Evolutionary conservation across 208 protist species (phyloP).

Genomic region (Trypanosoma rangeli): DNA sequence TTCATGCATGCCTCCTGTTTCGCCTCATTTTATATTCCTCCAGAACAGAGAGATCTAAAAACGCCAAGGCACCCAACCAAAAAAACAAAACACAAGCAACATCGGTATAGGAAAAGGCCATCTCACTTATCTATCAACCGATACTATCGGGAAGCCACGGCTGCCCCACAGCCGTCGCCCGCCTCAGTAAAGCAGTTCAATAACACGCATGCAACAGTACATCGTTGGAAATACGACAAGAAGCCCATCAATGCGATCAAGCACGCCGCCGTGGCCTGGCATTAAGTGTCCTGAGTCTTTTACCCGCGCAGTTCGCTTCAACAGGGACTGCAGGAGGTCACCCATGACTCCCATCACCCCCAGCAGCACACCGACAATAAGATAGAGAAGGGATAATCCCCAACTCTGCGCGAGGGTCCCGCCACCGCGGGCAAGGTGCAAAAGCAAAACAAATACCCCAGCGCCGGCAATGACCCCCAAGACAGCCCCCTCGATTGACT

Average conservation of each 20-base stretch:
- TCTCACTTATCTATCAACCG: neutral
- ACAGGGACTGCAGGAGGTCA: slow-evolving; percentile 85
- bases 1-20: too few species aligned
- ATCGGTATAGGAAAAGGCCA: neutral
- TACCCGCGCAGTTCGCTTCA: slow-evolving; percentile 83
- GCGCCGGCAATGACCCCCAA: slow-evolving; percentile 60
- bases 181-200: slow-evolving; percentile 24
- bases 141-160: neutral
- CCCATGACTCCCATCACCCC: slow-evolving; percentile 78
- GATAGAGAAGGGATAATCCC: slow-evolving; percentile 40
- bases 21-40: too few species aligned
- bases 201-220: slow-evolving; percentile 47
- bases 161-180: neutral
- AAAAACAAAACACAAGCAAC: neutral
- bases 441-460: slow-evolving; percentile 46
- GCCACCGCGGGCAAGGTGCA: slow-evolving; percentile 28
- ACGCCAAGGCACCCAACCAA: neutral
- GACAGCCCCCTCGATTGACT: slow-evolving; percentile 83
- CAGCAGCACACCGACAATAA: slow-evolving; percentile 57
- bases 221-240: slow-evolving; percentile 77
- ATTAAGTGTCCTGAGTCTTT: slow-evolving; percentile 88
- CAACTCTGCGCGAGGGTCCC: slow-evolving; percentile 36
- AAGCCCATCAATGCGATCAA: slow-evolving; percentile 89
- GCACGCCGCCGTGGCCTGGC: slow-evolving; percentile 87
- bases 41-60: too few species aligned